Base-by-base conservation (phyloP, 2,329 filamentous ascomycete genomes). In the Aureobasidium pullulans region DNA sequence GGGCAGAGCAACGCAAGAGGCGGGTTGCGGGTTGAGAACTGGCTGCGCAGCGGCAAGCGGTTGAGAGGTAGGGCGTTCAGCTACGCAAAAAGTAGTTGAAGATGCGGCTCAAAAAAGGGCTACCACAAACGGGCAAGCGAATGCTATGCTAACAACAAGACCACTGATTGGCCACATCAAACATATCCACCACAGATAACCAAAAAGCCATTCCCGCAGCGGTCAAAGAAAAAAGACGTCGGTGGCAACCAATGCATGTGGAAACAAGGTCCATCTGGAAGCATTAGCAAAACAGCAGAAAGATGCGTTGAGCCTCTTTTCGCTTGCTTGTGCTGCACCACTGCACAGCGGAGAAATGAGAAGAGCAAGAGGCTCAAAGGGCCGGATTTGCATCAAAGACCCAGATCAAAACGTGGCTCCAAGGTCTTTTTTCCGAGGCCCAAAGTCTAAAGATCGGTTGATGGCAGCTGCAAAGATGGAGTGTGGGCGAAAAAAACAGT, bases 41-140 rank as follows among this genome's bases (percentile, higher is more conserved):
- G 49, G 49, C 34, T 37, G 29, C 15, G 39, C 39, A 9, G 23
- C 23, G 23, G 23, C 34, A n/a, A 37, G 28, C 39, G 49, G 52
- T 57, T 57, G 52, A 37, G 52, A 9, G 42, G 34, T 36, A 23
- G 23, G 23, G 23, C 37, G 2, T 31, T 46, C 52, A 57, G 52
- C 52, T 46, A 54, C 32, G 28, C 15, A 32, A 15, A 43, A 8
- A 54, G 10, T 16, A 29, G 40, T 34, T 11, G 23, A 5, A 52
- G 29, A 57, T 57, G 52, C 52, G 52, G 52, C 52, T 57, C 15
- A 46, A 46, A 54, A n/a, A 32, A 57, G 43, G 32, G 47, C 32
- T 32, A 29, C 19, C 19, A 7, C 29, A 28, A 56, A 57, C 40
- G 40, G 52, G 19, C 8, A 36, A 36, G 34, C 15, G 44, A 4